Conservation (phyloP, 331 rosid species). For the Phaseolus coccineus region DNA sequence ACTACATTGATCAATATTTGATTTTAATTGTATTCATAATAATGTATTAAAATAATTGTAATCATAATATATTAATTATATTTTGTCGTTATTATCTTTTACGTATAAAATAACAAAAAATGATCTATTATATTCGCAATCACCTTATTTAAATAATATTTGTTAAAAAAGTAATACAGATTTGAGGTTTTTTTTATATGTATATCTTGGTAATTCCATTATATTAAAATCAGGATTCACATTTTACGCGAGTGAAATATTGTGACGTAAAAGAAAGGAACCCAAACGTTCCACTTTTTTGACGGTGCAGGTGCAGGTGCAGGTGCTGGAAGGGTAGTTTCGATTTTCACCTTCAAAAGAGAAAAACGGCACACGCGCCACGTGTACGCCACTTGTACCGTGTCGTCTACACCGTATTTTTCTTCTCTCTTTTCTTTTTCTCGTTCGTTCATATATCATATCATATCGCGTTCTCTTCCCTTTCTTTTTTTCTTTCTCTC, state of each 20-base stretch:
- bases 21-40: no score
- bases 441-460: background rate
- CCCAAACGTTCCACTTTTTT: background rate
- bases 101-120: no score
- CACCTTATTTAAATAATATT: no score
- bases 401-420: slow-evolving; percentile 12
- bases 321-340: background rate
- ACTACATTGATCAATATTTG: no score
- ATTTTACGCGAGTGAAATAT: background rate
- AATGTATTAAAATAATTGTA: no score
- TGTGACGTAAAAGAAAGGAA: background rate
- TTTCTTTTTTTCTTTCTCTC: background rate
- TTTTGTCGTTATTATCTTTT: no score
- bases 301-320: background rate
- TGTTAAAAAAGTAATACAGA: no score
- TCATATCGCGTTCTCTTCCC: background rate
- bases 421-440: background rate
- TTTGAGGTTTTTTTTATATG: no score
- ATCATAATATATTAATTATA: no score
- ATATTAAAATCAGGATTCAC: no score
- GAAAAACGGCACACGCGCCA: slow-evolving; percentile 31
- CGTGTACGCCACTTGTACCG: slow-evolving; percentile 46
- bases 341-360: background rate
- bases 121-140: no score
- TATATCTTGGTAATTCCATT: no score